Conservation (phyloP, 2,329 filamentous ascomycete species). For the Biscogniauxia mediterranea region DNA sequence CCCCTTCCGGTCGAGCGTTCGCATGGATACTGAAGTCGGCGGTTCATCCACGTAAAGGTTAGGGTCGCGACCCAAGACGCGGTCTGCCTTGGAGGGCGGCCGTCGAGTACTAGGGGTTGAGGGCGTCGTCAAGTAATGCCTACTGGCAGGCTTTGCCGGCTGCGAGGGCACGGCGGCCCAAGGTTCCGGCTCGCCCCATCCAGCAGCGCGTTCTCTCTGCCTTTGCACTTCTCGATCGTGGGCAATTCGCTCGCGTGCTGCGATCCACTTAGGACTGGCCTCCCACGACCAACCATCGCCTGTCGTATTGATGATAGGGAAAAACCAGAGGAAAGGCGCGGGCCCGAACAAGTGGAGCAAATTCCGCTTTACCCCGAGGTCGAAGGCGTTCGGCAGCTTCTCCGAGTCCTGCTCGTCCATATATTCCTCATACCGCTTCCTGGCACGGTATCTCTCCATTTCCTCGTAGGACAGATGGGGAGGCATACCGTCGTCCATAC, state of each 20-base stretch:
- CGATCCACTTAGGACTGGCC: constrained; percentile 74
- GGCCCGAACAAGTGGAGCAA: constrained; percentile 79
- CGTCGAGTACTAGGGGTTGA: constrained; percentile 32
- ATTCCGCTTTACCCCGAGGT: constrained; percentile 81
- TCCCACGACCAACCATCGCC: constrained; percentile 97
- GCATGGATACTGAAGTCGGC: constrained; percentile 43
- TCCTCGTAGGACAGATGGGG: constrained; percentile 53
- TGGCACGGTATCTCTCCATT: constrained; percentile 53
- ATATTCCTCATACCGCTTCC: constrained; percentile 65
- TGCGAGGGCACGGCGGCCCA: constrained; percentile 18
- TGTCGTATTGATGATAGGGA: constrained; percentile 81
- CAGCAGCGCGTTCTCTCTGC: constrained; percentile 62
- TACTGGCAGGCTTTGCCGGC: constrained; percentile 29
- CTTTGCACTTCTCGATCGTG: constrained; percentile 58
- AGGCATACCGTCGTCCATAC: constrained; percentile 32
- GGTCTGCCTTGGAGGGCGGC: constrained; percentile 55
- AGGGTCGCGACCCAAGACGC: constrained; percentile 56
- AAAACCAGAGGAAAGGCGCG: constrained; percentile 67
- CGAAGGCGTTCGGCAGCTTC: constrained; percentile 89
- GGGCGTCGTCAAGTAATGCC: constrained; percentile 33
- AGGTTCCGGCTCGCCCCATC: constrained; percentile 56
- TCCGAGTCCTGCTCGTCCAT: constrained; percentile 86
- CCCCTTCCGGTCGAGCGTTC: constrained; percentile 46
- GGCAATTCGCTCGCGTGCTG: constrained; percentile 64
- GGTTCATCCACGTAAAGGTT: constrained; percentile 52